These are phyloP conservation scores for Solanum lycopersicoides DNA, from an alignment of 257 asterid genomes.

Conservation along the genomic window DNA sequence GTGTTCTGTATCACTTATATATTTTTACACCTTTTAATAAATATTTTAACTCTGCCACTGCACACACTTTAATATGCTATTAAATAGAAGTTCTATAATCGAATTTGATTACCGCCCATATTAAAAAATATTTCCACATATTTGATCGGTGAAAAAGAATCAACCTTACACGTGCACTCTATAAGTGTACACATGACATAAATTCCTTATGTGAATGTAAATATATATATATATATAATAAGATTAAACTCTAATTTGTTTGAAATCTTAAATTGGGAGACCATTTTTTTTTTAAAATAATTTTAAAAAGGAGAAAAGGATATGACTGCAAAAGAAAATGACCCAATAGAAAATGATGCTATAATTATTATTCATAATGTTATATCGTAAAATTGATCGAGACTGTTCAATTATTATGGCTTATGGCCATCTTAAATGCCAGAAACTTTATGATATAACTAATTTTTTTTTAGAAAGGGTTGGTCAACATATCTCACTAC, in stretches of 20 bases:
- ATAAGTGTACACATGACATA: too few species aligned
- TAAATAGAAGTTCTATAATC: fast-evolving
- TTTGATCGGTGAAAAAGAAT: fast-evolving
- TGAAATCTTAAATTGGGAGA: too few species aligned
- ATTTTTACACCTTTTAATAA: too few species aligned
- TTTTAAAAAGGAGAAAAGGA: not conserved
- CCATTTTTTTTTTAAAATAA: too few species aligned
- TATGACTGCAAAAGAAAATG: not conserved
- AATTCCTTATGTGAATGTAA: too few species aligned
- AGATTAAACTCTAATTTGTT: too few species aligned
- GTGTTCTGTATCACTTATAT: too few species aligned
- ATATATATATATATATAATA: too few species aligned
- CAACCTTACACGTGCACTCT: too few species aligned
- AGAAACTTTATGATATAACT: not conserved
- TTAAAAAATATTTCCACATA: too few species aligned
- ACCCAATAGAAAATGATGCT: not conserved
- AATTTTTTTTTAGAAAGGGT: not conserved
- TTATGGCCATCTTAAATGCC: not conserved
- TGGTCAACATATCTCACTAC: not conserved
- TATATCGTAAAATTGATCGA: not conserved
- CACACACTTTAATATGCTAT: not conserved
- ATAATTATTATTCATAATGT: not conserved
- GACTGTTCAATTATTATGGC: not conserved
- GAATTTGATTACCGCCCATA: too few species aligned
- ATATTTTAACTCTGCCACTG: not conserved